Percentiles rank a stretch among this genome's conserved stretches.
These are phyloP conservation scores for Otatea glauca DNA, from an alignment of 176 grass and related monocot genomes.

Conservation along the genomic window DNA sequence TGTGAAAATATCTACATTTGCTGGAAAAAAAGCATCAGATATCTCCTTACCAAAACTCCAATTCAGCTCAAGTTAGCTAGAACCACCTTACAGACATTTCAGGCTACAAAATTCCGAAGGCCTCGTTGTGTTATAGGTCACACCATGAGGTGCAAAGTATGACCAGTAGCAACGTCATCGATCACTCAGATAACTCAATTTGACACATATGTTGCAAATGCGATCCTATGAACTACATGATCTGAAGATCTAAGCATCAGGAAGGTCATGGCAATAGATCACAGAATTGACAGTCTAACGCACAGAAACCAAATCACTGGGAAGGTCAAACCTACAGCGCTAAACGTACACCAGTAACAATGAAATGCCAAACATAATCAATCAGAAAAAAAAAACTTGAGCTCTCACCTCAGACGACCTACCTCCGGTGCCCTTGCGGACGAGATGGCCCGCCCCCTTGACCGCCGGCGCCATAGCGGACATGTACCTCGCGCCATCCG, in stretches of 20 bases:
- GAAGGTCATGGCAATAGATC: background rate
- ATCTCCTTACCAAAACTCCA: background rate
- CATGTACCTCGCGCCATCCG: slow-evolving; percentile 63
- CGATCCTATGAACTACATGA: background rate
- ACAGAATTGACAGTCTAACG: background rate
- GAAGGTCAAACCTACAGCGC: background rate
- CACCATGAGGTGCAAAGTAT: no score
- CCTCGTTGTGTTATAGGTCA: background rate
- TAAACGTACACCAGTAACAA: background rate
- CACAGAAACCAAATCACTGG: background rate
- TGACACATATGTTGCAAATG: no score
- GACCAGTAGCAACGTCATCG: no score
- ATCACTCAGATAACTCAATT: no score
- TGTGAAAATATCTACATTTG: background rate
- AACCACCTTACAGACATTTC: background rate
- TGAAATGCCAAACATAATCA: background rate
- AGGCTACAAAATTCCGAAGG: background rate
- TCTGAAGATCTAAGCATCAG: slow-evolving; percentile 21
- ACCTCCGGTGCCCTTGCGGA: slow-evolving; percentile 93
- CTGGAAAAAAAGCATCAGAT: background rate
- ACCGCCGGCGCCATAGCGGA: slow-evolving; percentile 59
- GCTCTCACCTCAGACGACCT: slow-evolving; percentile 71
- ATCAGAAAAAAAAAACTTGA: background rate
- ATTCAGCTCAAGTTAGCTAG: background rate
- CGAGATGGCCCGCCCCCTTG: slow-evolving; percentile 72